Evolutionary conservation across 1,284 basidiomycete genomes (phyloP).

Genomic region (Sporisorium reilianum): DNA sequence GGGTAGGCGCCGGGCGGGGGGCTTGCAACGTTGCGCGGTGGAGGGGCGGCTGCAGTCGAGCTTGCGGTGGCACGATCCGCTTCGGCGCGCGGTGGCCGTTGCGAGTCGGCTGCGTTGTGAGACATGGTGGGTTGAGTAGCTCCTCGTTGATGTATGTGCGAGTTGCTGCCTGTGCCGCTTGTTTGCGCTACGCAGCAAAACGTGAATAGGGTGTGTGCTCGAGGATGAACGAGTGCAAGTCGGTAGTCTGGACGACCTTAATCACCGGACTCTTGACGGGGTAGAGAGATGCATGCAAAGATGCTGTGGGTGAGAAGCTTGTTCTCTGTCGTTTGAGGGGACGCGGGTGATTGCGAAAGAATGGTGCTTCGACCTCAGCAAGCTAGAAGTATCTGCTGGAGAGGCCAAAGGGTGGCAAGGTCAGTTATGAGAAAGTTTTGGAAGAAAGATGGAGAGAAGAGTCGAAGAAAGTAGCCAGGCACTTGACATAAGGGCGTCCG

Average conservation of each 20-base stretch:
- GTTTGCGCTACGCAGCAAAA: too few species aligned
- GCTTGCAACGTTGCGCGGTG: constrained; percentile 19
- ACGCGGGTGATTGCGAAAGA: not conserved
- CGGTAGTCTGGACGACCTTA: constrained; percentile 17
- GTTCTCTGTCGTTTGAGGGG: not conserved
- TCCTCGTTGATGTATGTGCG: not conserved
- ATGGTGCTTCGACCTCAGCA: not conserved
- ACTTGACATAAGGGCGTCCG: not conserved
- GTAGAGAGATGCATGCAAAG: constrained; percentile 15
- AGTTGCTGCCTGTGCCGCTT: too few species aligned
- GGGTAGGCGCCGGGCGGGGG: constrained; percentile 18
- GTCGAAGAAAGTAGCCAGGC: not conserved
- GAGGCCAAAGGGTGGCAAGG: not conserved
- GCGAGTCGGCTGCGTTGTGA: constrained; percentile 19
- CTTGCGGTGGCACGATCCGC: constrained; percentile 22
- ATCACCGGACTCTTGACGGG: constrained; percentile 1
- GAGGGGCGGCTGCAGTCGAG: constrained; percentile 4
- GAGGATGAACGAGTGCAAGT: constrained; percentile 16
- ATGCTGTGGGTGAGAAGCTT: not conserved
- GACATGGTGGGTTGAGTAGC: constrained; percentile 10
- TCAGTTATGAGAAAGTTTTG: not conserved
- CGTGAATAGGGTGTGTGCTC: too few species aligned
- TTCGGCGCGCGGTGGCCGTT: constrained; percentile 29
- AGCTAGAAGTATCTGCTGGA: not conserved
- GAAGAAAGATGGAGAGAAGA: not conserved